phyloP scores from a whole-genome alignment of 129 eudicot genomes.

The Flaveria bidentis region DNA sequence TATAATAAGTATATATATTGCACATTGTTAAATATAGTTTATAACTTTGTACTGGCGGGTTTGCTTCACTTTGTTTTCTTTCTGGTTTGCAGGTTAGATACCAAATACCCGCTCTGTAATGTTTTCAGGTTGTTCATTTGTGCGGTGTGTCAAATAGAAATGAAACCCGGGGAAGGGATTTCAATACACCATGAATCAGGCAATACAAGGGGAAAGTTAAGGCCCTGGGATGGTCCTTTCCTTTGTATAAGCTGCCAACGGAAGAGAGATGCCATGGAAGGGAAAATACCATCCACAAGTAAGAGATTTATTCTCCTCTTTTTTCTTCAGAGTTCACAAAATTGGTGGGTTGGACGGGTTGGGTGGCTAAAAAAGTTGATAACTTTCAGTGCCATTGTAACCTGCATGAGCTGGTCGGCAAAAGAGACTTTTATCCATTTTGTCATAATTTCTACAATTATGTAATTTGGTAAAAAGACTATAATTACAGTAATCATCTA shows the following conservation, averaged over 20 bases:
- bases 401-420: neutral
- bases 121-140: conserved; percentile 87
- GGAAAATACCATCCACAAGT: conserved; percentile 77
- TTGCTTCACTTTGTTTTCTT: neutral
- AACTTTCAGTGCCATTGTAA: neutral
- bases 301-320: neutral
- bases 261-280: conserved; percentile 99
- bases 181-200: conserved; percentile 68
- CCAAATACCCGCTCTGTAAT: conserved; percentile 88
- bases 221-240: conserved; percentile 99
- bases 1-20: neutral
- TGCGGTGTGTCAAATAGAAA: conserved; percentile 90
- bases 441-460: neutral
- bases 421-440: neutral
- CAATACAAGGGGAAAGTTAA: conserved; percentile 48
- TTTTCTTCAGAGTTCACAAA: neutral
- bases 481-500: neutral
- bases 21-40: neutral
- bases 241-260: conserved; percentile 85
- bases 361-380: neutral
- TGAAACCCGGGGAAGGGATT: conserved; percentile 96
- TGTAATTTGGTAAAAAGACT: neutral
- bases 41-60: neutral
- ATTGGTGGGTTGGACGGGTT: neutral
- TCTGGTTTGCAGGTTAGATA: conserved; percentile 64